These are phyloP conservation scores for Lyophyllum shimeji DNA, from an alignment of 768 basidiomycete genomes.

Conservation along the genomic window DNA sequence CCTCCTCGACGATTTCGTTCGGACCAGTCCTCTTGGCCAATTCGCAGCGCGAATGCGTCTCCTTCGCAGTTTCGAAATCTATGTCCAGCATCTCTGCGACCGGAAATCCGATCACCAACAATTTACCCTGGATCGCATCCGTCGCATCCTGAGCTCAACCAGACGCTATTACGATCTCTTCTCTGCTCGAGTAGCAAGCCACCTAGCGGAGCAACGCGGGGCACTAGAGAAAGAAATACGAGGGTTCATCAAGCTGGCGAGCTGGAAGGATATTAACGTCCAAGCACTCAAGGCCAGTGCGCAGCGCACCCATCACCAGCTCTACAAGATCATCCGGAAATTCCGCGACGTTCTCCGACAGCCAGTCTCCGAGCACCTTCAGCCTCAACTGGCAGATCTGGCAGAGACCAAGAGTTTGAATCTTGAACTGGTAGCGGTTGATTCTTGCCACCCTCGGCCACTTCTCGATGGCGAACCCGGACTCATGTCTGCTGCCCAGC, in stretches of 20 bases:
- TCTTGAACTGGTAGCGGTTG: slow-evolving; percentile 4
- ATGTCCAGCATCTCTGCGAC: slow-evolving; percentile 37
- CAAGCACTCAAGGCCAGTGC: slow-evolving; percentile 92
- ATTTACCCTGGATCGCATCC: slow-evolving; percentile 46
- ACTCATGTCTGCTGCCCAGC: slow-evolving; percentile 30
- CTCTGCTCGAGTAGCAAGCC: slow-evolving; percentile 39
- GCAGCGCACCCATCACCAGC: slow-evolving; percentile 82
- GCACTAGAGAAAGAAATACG: slow-evolving; percentile 77
- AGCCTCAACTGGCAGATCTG: slow-evolving; percentile 32
- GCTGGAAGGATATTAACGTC: slow-evolving; percentile 97
- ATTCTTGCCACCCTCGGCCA: not conserved
- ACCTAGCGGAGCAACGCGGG: slow-evolving; percentile 56
- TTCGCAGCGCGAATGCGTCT: slow-evolving; percentile 67
- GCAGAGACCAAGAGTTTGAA: slow-evolving; percentile 28
- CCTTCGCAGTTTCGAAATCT: slow-evolving; percentile 64
- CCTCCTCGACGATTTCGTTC: slow-evolving; percentile 80
- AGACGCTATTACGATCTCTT: slow-evolving; percentile 66
- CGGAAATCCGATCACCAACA: slow-evolving; percentile 28
- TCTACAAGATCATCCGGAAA: slow-evolving; percentile 89
- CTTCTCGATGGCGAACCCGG: slow-evolving; percentile 16
- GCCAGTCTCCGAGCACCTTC: slow-evolving; percentile 50
- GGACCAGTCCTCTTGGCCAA: slow-evolving; percentile 79
- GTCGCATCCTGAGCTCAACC: slow-evolving; percentile 60
- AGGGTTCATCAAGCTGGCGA: slow-evolving; percentile 90
- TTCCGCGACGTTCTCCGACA: slow-evolving; percentile 88